Conservation (phyloP, 164 flowering plant genomes). For the Magnolia sinica region DNA sequence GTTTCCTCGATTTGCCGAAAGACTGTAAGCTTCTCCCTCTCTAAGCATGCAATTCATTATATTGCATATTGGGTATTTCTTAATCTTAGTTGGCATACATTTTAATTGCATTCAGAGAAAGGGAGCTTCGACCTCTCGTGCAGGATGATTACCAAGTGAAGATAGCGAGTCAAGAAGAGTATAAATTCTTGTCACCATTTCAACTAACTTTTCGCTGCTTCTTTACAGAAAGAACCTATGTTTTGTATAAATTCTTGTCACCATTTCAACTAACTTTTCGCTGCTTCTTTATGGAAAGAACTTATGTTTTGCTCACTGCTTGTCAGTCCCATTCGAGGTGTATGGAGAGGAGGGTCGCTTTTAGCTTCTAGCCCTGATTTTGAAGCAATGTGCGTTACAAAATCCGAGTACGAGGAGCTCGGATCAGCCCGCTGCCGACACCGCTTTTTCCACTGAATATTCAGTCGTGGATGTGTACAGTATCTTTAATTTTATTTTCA, state of each 20-base stretch:
- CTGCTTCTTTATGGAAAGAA: too few relatives aligned
- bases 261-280: not conserved
- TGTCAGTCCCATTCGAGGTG: constrained; percentile 84
- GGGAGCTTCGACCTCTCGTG: constrained; percentile 93
- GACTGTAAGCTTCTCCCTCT: constrained; percentile 62
- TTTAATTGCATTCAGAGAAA: constrained; percentile 44
- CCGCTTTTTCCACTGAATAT: constrained; percentile 66
- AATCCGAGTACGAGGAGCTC: constrained; percentile 87
- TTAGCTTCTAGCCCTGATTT: constrained; percentile 96
- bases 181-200: constrained; percentile 13
- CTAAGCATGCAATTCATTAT: not conserved
- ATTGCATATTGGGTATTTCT: not conserved
- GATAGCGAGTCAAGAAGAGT: constrained; percentile 92
- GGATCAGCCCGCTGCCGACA: constrained; percentile 87
- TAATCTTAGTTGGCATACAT: not conserved
- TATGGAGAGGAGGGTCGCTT: constrained; percentile 98
- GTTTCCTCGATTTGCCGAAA: constrained; percentile 82
- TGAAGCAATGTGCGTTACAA: constrained; percentile 91
- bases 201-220: not conserved
- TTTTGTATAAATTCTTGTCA: constrained; percentile 31
- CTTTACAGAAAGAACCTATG: too few relatives aligned
- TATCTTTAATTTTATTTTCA: not conserved
- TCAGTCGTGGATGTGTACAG: not conserved
- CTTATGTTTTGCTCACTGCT: not conserved
- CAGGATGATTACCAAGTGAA: constrained; percentile 80